Base-by-base conservation (phyloP, 2,329 filamentous ascomycete genomes). In the Fusarium oligoseptatum region DNA sequence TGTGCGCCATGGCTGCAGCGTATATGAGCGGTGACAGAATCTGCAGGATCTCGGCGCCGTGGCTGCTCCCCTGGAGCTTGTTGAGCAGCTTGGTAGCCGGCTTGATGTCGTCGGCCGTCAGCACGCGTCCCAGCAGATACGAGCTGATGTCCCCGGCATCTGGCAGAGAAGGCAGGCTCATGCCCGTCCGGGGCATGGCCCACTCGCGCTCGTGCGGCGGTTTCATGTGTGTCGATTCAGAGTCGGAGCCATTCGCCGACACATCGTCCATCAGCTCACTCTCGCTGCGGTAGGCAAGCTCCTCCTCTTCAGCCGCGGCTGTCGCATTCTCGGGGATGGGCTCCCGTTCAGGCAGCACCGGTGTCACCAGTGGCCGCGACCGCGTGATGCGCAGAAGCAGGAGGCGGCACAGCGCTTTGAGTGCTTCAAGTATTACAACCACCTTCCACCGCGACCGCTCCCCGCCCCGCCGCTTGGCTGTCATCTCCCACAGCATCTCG, bases 401-500 rank as follows among this genome's bases (percentile, higher is more conserved):
- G 57, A 98, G 85, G 62, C 94, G 88, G 81, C 96, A 98, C 10
- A 97, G 76, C 3, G 96, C 95, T 83, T 98, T 98, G 80, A 97
- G 86, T 1, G 91, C 88, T 84, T 99, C 97, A 24, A 99, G 87
- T 4, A 97, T 81, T 12, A 98, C 92, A 7, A 98, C 91, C 0
- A 97, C 91, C 61, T 94, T 92, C 97, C 97, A 99, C 34, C 95
- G 91, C 29, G 92, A 84, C 79, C 90, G 91, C 82, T 97, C 90
- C 52, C 93, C 95, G 20, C 94, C 94, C 72, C 92, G 92, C 58
- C 96, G 90, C 84, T 97, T 97, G 32, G 95, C 95, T 32, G 93
- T 91, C 97, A 99, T 99, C 82, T 99, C 97, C 89, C 96, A 97
- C n/a, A 99, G 85, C 34, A 99, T 87, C 84, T 99, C 95, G 0